Evolutionary conservation across 306 rosid genomes (phyloP), one percentile per base, ranked within the genome.

Genomic region (Cercis canadensis): DNA sequence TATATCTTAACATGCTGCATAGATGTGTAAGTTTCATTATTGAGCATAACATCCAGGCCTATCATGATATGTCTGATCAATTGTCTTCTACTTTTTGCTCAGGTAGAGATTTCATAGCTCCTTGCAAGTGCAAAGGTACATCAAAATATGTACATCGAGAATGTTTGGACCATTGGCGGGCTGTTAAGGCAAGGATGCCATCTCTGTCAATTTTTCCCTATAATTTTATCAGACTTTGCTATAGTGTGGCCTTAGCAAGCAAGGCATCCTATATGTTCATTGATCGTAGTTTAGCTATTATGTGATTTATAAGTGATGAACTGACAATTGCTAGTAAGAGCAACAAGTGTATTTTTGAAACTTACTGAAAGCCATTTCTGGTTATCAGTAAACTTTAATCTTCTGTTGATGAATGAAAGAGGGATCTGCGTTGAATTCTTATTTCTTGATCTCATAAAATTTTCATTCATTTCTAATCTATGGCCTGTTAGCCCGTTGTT

Each of bases 101-200:
- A 94, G 99, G 99, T 77, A 87, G 99, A 81, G 99, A 94, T 79
- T 94, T 94, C 73, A 94, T 94, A 56, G 96, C 99, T 78, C 99
- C 99, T 51, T 94, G 99, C 78, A 86, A 83, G 83, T 94, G 99
- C 87, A 94, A 89, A 76, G 99, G 99, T 52, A 86, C 97, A 49
- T 91, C 99, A 5, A 94, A 94, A 81, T 91, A 94, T 75, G 97
- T 94, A 39, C 99, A 94, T 79, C 81, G 99, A 55, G 97, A 94
- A 70, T 94, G 99, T 73, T 78, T 94, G 88, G 99, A 94, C 83
- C 97, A 94, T 65, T 94, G 99, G 97, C 92, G 99, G 79, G 92
- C 99, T 49, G 78, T 94, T 72, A 91, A 81, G 97, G 99, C 91
- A 72, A 34, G 65, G 39, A 8, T 57, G 29, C 64, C 29, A 46